phyloP scores from a whole-genome alignment of 306 rosid genomes.

The Alnus glutinosa region DNA sequence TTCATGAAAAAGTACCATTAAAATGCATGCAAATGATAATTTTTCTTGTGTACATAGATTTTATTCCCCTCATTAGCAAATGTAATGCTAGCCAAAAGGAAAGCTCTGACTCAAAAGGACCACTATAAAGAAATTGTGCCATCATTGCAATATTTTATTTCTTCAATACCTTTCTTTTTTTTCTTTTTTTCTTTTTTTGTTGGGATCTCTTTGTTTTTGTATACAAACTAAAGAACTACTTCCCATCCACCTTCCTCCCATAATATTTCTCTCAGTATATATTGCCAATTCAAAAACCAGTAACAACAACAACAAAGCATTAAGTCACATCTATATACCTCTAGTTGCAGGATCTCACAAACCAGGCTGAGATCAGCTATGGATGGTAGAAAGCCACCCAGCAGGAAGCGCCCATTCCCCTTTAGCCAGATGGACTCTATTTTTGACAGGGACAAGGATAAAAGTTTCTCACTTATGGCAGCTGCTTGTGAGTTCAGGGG shows the following conservation, averaged over 20 bases:
- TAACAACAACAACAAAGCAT: background rate
- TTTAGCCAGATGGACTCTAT: conserved; percentile 80
- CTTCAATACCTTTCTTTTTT: background rate
- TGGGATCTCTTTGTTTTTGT: background rate
- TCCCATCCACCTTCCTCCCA: background rate
- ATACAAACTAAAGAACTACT: background rate
- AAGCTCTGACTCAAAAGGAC: background rate
- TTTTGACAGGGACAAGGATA: conserved; percentile 62
- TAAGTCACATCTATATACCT: conserved; percentile 49
- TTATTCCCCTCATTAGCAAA: background rate
- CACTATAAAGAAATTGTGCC: background rate
- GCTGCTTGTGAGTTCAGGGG: conserved; percentile 61
- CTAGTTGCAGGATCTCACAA: conserved; percentile 80
- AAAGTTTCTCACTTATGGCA: conserved; percentile 61
- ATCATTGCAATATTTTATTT: background rate
- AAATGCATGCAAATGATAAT: background rate
- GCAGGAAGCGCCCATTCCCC: conserved; percentile 61
- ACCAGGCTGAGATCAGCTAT: conserved; percentile 81
- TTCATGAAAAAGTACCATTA: background rate
- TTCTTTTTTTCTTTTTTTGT: background rate
- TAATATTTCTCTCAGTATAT: background rate
- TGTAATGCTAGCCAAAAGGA: background rate
- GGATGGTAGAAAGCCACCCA: conserved; percentile 70
- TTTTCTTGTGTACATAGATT: background rate
- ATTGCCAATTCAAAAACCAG: background rate